These are phyloP conservation scores for Aschersonia sp. DNA, from an alignment of 2,329 filamentous ascomycete genomes.

Conservation along the genomic window DNA sequence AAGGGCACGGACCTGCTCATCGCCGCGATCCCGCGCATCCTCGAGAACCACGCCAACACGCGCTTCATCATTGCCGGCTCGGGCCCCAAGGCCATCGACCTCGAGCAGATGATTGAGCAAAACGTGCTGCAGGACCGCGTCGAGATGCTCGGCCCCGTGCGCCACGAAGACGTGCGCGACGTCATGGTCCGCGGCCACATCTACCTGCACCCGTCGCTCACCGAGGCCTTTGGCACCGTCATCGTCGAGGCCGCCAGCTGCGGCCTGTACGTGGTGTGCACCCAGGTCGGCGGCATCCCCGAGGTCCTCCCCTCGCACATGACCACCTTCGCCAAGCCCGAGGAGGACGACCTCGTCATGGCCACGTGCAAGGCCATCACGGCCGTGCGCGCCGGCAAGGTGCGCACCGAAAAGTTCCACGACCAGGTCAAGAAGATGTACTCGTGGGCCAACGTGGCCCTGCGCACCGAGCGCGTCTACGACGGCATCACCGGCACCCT, in stretches of 20 bases:
- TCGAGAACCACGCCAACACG: conserved; percentile 80
- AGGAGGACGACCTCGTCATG: conserved; percentile 85
- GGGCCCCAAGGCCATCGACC: conserved; percentile 89
- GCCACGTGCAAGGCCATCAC: conserved; percentile 84
- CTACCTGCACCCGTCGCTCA: conserved; percentile 87
- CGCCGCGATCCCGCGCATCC: conserved; percentile 82
- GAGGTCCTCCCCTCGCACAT: conserved; percentile 93
- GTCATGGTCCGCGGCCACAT: conserved; percentile 97
- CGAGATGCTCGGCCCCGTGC: conserved; percentile 78
- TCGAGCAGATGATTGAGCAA: conserved; percentile 96
- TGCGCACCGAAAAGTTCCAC: conserved; percentile 87
- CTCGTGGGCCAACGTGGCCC: conserved; percentile 91
- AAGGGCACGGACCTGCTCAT: conserved; percentile 97
- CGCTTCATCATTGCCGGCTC: conserved; percentile 94
- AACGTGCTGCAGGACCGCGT: conserved; percentile 90
- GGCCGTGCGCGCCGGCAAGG: conserved; percentile 68
- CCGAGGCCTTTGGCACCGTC: conserved; percentile 94
- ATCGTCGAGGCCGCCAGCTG: conserved; percentile 95
- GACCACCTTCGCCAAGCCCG: conserved; percentile 93
- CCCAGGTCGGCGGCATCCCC: conserved; percentile 89
- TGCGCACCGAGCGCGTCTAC: conserved; percentile 88
- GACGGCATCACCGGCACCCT: conserved; percentile 82
- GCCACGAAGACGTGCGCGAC: conserved; percentile 91
- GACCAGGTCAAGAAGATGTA: conserved; percentile 98
- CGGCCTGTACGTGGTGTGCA: conserved; percentile 91